phyloP scores from a whole-genome alignment of 1,139 yeast species.

The Geotrichum cucujoidarum region DNA sequence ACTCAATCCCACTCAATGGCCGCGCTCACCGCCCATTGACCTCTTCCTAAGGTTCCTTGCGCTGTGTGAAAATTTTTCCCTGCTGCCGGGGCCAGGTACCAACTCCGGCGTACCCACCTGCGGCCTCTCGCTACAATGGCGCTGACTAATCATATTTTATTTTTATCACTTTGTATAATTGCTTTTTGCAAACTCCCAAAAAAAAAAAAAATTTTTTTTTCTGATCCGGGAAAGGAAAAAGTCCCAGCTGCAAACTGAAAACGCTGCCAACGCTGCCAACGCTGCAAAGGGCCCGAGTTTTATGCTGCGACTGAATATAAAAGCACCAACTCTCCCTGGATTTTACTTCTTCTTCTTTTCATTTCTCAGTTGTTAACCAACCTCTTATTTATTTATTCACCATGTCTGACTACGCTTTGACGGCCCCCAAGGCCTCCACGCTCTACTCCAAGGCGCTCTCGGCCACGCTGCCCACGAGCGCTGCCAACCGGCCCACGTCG shows the following conservation, averaged over 20 bases:
- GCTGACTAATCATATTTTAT: background rate
- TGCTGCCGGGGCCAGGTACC: no score
- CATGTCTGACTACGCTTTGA: background rate
- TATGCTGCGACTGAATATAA: background rate
- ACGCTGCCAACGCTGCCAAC: background rate
- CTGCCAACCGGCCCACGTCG: constrained; percentile 1
- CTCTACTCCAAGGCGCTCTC: constrained; percentile 4
- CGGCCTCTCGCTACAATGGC: background rate
- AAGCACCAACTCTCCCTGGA: background rate
- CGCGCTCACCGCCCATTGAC: no score
- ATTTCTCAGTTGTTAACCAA: background rate
- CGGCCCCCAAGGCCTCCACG: background rate
- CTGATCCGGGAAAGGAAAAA: no score
- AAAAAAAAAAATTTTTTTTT: no score
- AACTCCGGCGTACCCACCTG: no score
- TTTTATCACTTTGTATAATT: no score
- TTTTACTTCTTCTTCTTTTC: background rate
- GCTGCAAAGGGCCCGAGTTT: background rate
- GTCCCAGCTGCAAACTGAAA: background rate
- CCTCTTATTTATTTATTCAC: background rate
- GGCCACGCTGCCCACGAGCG: background rate
- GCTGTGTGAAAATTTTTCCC: no score
- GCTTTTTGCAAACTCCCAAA: no score
- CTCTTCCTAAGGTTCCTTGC: no score
- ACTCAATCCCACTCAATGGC: no score